phyloP scores from a whole-genome alignment of 2,329 filamentous ascomycete species.

The Drechslerella coelobrocha region DNA sequence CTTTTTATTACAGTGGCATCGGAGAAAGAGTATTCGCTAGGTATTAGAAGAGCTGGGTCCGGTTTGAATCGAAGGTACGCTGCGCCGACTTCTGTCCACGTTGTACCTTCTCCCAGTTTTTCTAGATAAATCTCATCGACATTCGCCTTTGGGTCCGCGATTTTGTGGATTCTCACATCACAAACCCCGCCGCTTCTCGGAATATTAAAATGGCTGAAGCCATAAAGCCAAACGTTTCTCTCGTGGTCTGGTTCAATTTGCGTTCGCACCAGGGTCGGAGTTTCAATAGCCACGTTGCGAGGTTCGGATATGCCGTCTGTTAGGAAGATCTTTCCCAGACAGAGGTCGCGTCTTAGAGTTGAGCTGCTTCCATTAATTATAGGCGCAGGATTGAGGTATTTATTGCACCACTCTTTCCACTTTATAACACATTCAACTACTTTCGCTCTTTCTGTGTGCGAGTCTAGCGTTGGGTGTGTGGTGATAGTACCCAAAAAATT shows the following conservation, averaged over 20 bases:
- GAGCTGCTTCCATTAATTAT: background rate
- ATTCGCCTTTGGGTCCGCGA: background rate
- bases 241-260: background rate
- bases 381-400: background rate
- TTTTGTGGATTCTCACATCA: background rate
- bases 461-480: background rate
- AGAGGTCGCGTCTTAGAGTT: background rate
- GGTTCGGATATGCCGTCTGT: background rate
- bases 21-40: background rate
- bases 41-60: background rate
- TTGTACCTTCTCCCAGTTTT: background rate
- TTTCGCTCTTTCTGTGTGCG: background rate
- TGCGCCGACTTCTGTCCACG: background rate
- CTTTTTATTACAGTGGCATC: background rate
- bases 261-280: background rate
- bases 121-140: background rate
- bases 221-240: background rate
- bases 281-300: background rate
- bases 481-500: slow-evolving; percentile 2
- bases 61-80: slow-evolving; percentile 1
- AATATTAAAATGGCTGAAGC: background rate
- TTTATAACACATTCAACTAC: background rate
- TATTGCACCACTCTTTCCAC: background rate
- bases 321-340: background rate
- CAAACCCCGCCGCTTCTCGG: background rate